Evolutionary conservation across 2,329 filamentous ascomycete species (phyloP).

Genomic region (Parasarocladium wereldwijsianum): DNA sequence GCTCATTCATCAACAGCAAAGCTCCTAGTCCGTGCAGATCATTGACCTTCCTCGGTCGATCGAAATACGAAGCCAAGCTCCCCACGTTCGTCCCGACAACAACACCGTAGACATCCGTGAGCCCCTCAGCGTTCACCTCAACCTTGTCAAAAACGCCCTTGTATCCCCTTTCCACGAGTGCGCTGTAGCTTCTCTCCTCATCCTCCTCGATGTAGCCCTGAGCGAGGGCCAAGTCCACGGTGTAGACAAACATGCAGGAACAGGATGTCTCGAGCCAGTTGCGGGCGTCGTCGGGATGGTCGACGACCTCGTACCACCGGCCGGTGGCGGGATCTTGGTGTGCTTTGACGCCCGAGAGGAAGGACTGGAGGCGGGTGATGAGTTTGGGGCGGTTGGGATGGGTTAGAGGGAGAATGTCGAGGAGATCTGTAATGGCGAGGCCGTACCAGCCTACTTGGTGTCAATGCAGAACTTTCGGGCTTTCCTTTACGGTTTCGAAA

Average conservation of each 20-base stretch:
- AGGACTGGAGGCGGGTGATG: background rate
- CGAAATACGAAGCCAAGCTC: slow-evolving; percentile 1
- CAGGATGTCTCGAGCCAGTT: slow-evolving; percentile 6
- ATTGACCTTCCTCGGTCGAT: slow-evolving; percentile 2
- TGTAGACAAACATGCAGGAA: slow-evolving; percentile 5
- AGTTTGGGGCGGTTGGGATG: slow-evolving; percentile 1
- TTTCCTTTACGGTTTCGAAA: no score
- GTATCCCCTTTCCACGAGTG: slow-evolving; percentile 1
- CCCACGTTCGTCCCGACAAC: slow-evolving; percentile 4
- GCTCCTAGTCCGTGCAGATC: slow-evolving; percentile 5
- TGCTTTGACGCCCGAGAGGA: background rate
- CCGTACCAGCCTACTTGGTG: no score
- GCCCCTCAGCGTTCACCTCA: slow-evolving; percentile 1
- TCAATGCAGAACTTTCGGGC: no score
- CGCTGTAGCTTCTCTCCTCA: background rate
- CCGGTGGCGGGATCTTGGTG: slow-evolving; percentile 3
- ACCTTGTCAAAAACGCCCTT: slow-evolving; percentile 4
- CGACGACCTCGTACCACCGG: slow-evolving; percentile 5
- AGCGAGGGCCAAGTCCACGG: background rate
- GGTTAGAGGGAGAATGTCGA: slow-evolving; percentile 2
- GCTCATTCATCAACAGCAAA: slow-evolving; percentile 5
- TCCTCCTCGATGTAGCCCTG: slow-evolving; percentile 2
- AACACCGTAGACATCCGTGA: slow-evolving; percentile 5
- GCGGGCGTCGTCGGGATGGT: slow-evolving; percentile 3
- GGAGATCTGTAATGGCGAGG: slow-evolving; percentile 4